phyloP scores from a whole-genome alignment of 1,284 basidiomycete species.

The Marasmius tenuissimus region DNA sequence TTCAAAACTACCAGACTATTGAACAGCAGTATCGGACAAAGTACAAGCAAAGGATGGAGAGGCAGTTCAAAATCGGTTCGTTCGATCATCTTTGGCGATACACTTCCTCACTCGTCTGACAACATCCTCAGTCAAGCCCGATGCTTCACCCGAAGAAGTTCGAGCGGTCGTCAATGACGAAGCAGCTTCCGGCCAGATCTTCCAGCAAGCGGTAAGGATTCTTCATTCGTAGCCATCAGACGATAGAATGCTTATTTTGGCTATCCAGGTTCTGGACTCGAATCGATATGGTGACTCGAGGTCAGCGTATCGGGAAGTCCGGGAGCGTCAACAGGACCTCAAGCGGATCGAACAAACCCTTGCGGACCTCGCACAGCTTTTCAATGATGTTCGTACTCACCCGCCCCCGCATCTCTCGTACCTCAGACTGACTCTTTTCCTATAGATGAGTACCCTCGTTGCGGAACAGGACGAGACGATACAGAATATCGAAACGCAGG shows the following conservation, averaged over 20 bases:
- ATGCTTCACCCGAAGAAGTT: conserved; percentile 86
- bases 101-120: neutral
- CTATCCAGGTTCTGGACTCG: conserved; percentile 77
- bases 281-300: conserved; percentile 90
- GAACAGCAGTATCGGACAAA: conserved; percentile 85
- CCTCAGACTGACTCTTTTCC: conserved; percentile 3
- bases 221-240: neutral
- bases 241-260: neutral
- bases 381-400: conserved; percentile 71
- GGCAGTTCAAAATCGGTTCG: conserved; percentile 85
- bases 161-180: conserved; percentile 67
- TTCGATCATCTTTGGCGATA: conserved; percentile 1
- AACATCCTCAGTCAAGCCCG: conserved; percentile 71
- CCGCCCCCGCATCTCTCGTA: neutral
- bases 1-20: conserved; percentile 79
- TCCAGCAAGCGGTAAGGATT: conserved; percentile 78
- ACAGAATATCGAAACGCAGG: conserved; percentile 77
- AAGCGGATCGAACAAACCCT: neutral
- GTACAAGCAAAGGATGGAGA: conserved; percentile 82
- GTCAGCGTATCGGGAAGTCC: neutral
- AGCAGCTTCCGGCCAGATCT: conserved; percentile 71
- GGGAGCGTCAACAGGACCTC: neutral
- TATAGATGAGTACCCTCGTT: conserved; percentile 83
- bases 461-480: conserved; percentile 94
- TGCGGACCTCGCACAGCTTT: conserved; percentile 71